Base-by-base conservation (phyloP, 2,329 filamentous ascomycete species). In the Colletotrichum filicis region DNA sequence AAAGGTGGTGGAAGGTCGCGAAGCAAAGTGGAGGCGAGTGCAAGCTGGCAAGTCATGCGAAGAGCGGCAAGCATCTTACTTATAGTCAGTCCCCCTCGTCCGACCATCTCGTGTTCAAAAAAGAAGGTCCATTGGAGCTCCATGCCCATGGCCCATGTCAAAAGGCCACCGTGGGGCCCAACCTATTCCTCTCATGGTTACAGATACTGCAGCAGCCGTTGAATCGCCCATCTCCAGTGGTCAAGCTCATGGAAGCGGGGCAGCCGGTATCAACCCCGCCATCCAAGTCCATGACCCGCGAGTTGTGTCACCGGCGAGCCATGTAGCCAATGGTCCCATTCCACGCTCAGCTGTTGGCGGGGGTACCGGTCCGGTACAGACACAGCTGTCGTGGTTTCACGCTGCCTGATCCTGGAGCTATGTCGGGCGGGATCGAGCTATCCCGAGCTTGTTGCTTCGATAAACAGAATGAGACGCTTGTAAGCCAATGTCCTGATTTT, bases 71-170 rank as follows among this genome's bases (percentile, higher is more conserved):
- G 32, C 59, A 58, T 61, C 71, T 73, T 73, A 74, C 26, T 73
- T 74, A 74, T 74, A 73, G 63, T 73, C 69, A 73, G 63, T 73
- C 69, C 49, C 69, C 56, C 42, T 60, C 28, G 26, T 12, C 8
- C 12, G 32, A 61, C 26, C 46, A 30, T 26, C n/a, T 58, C 59
- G 32, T 60, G 70, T 66, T 57, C 49, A 30, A 66, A 56, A n/a
- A 66, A 56, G 49, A 70, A 66, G 60, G n/a, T 73, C 28, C 66
- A 71, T 66, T 16, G 58, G 61, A 71, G 56, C 66, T 71, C 49
- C 56, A 52, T 69, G 30, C 32, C 35, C 32, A 22, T n/a, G 46
- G 32, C 66, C 59, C 66, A 59, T 59, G 59, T 49, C 65, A 30
- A 49, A 42, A 42, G 12, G 26, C 49, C 57, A 57, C 22, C 30